phyloP scores from a whole-genome alignment of 2,329 filamentous ascomycete genomes.

The Aureobasidium sp. region DNA sequence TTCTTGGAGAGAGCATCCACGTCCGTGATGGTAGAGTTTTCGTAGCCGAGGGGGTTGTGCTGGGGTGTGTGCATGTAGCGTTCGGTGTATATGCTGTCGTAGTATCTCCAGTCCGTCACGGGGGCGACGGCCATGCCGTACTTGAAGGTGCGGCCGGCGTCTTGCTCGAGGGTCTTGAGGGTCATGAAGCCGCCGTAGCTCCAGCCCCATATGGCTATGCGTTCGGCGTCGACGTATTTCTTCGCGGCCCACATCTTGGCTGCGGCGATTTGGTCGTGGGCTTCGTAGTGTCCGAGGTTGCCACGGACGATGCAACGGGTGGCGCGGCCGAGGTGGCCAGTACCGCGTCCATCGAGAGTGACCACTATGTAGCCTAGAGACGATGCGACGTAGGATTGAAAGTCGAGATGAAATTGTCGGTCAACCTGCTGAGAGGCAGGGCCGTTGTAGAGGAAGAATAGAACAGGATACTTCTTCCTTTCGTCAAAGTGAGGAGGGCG shows the following conservation, averaged over 20 bases:
- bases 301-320: constrained; percentile 75
- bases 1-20: constrained; percentile 65
- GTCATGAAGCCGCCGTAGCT: constrained; percentile 94
- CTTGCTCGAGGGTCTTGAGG: constrained; percentile 86
- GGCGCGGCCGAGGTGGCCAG: constrained; percentile 80
- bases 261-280: constrained; percentile 83
- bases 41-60: constrained; percentile 71
- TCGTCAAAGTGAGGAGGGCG: constrained; percentile 82
- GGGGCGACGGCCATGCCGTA: constrained; percentile 98
- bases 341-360: constrained; percentile 88
- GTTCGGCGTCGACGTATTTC: constrained; percentile 71
- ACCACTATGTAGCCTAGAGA: constrained; percentile 87
- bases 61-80: constrained; percentile 96
- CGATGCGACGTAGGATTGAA: constrained; percentile 82
- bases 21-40: constrained; percentile 66
- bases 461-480: constrained; percentile 80
- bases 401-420: constrained; percentile 76
- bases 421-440: constrained; percentile 85
- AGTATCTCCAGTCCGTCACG: constrained; percentile 97
- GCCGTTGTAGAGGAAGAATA: constrained; percentile 92
- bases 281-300: constrained; percentile 77
- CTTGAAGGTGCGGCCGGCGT: constrained; percentile 81
- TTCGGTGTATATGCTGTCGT: constrained; percentile 89
- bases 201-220: constrained; percentile 97
- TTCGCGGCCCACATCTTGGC: constrained; percentile 78